Percentiles rank a stretch among this genome's conserved stretches.
phyloP scores from a whole-genome alignment of 2,329 filamentous ascomycete genomes.

The Cercospora sojina region DNA sequence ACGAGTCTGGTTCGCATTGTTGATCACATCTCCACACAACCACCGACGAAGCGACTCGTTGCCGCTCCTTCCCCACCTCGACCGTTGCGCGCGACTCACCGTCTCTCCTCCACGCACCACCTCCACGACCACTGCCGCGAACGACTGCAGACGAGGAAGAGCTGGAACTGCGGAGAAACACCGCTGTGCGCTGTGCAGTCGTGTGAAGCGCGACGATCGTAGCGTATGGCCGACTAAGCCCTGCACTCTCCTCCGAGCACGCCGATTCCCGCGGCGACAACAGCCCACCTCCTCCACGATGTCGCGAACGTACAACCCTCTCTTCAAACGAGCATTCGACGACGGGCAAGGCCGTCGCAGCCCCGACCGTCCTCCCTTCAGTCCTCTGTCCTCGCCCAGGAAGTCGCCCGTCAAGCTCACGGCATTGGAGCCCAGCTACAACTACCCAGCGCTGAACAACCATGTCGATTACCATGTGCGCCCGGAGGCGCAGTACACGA shows the following conservation, averaged over 20 bases:
- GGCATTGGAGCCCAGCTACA: conserved; percentile 37
- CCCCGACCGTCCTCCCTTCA: background rate
- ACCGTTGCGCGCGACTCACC: conserved; percentile 1
- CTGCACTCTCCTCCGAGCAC: conserved; percentile 1
- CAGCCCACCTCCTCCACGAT: conserved; percentile 7
- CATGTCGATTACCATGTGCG: conserved; percentile 26
- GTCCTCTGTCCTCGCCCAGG: conserved; percentile 14
- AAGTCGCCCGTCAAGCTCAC: conserved; percentile 31
- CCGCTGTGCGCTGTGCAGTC: background rate
- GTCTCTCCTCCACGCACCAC: background rate
- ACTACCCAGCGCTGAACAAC: conserved; percentile 37
- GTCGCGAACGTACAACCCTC: conserved; percentile 10
- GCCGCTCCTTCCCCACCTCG: conserved; percentile 4
- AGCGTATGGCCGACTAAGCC: background rate
- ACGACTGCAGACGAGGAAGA: background rate
- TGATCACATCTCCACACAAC: conserved; percentile 6
- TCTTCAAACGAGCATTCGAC: conserved; percentile 8
- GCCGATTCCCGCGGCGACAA: background rate
- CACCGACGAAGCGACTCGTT: background rate
- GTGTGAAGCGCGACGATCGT: background rate
- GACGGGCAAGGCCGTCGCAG: background rate
- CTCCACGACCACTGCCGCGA: background rate
- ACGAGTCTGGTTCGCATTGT: conserved; percentile 5
- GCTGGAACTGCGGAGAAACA: background rate
- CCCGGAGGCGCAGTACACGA: conserved; percentile 23